Percentiles rank a stretch among this genome's conserved stretches.
These are phyloP conservation scores for Phaeosphaeriaceae sp. DNA, from an alignment of 2,329 filamentous ascomycete species.

Conservation along the genomic window DNA sequence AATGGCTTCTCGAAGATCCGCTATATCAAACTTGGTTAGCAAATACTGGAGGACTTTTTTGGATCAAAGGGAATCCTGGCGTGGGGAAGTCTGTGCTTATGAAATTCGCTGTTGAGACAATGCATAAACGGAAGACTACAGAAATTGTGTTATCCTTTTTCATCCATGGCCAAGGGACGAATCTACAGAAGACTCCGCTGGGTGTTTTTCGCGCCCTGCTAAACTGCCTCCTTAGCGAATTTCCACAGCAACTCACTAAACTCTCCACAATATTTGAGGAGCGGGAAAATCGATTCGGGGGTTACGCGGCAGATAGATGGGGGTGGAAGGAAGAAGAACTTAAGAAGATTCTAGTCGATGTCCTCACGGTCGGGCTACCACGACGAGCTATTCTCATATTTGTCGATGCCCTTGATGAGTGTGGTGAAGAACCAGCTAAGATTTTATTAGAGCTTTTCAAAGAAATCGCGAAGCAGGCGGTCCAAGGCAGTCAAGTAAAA, in stretches of 20 bases:
- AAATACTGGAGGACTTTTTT: constrained; percentile 50
- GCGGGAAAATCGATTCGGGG: constrained; percentile 13
- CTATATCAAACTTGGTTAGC: constrained; percentile 47
- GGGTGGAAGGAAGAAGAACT: constrained; percentile 19
- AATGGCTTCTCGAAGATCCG: constrained; percentile 46
- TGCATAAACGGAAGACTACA: constrained; percentile 1
- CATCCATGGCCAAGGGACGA: constrained; percentile 22
- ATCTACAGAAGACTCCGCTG: constrained; percentile 17
- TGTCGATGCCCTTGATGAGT: constrained; percentile 20
- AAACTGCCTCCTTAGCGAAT: constrained; percentile 9
- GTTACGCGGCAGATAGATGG: constrained; percentile 12
- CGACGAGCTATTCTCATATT: constrained; percentile 12
- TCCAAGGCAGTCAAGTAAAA: constrained; percentile 17
- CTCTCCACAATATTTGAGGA: constrained; percentile 11
- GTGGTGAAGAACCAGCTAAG: constrained; percentile 13
- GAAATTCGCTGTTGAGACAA: constrained; percentile 38
- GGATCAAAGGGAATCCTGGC: constrained; percentile 50
- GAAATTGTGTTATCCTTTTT: constrained; percentile 19
- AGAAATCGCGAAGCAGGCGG: constrained; percentile 13
- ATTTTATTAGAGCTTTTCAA: constrained; percentile 13
- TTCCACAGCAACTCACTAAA: constrained; percentile 12
- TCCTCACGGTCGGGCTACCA: constrained; percentile 7
- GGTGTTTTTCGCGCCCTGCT: constrained; percentile 26
- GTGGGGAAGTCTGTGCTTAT: constrained; percentile 51
- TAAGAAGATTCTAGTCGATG: constrained; percentile 9